These are phyloP conservation scores for Brasenia schreberi DNA, from an alignment of 164 flowering plant genomes.

Conservation along the genomic window DNA sequence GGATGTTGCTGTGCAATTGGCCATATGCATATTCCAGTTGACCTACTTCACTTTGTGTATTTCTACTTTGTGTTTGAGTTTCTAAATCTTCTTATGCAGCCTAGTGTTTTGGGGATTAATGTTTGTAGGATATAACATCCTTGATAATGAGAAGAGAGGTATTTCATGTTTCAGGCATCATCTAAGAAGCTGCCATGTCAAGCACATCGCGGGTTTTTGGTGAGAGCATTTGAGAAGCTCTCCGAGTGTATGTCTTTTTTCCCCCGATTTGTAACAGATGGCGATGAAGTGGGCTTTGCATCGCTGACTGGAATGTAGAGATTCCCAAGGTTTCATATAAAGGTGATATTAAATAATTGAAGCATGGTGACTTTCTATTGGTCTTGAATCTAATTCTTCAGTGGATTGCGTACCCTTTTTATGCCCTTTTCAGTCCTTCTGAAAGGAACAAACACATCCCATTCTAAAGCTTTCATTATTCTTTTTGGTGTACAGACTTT, in stretches of 20 bases:
- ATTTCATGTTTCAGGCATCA: neutral
- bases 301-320: neutral
- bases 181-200: constrained; percentile 31
- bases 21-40: too few relatives aligned
- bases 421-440: too few relatives aligned
- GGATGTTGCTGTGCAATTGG: too few relatives aligned
- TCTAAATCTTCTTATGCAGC: neutral
- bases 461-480: too few relatives aligned
- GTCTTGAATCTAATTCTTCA: neutral
- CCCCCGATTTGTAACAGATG: neutral
- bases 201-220: constrained; percentile 22
- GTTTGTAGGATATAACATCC: neutral
- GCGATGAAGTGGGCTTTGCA: neutral
- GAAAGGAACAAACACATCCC: too few relatives aligned
- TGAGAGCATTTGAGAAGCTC: constrained; percentile 21
- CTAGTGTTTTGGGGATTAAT: neutral
- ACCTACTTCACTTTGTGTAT: too few relatives aligned
- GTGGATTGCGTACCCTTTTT: neutral
- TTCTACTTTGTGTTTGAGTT: too few relatives aligned
- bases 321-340: neutral
- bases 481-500: too few relatives aligned
- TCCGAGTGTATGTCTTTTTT: neutral
- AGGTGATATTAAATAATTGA: neutral
- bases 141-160: neutral
- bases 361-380: neutral